Evolutionary conservation across 2,329 filamentous ascomycete genomes (phyloP).

Genomic region (Rhexocercosporidium sp.): DNA sequence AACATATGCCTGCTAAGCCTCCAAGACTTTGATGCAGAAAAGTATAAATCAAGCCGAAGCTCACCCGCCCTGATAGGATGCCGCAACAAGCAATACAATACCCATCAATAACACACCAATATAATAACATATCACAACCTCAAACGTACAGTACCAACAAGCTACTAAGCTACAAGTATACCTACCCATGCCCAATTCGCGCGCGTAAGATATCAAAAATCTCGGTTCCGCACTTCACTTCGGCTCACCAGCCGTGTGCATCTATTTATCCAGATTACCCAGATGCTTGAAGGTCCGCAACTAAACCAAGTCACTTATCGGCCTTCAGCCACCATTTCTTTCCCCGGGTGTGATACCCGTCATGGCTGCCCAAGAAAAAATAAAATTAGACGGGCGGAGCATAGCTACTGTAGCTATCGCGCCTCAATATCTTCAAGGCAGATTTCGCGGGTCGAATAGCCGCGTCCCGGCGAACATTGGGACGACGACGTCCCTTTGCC

Average conservation of each 20-base stretch:
- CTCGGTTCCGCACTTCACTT: not conserved
- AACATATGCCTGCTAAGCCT: no score
- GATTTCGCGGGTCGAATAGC: conserved; percentile 11
- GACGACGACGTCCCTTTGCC: not conserved
- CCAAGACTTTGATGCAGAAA: no score
- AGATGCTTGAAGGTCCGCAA: no score
- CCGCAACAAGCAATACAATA: not conserved
- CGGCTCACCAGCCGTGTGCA: not conserved
- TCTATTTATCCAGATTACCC: conserved; percentile 7
- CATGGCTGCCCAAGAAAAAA: not conserved
- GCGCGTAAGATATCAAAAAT: not conserved
- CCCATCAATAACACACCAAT: not conserved
- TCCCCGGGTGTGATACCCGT: not conserved
- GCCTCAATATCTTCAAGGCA: conserved; percentile 11
- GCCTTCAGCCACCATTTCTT: not conserved
- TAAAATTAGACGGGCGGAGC: not conserved
- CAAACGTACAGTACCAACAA: not conserved
- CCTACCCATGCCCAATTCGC: not conserved
- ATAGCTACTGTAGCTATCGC: not conserved
- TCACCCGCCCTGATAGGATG: no score
- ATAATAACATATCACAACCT: not conserved
- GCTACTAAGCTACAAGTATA: not conserved
- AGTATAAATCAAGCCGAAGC: no score
- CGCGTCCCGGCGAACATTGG: not conserved
- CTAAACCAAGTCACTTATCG: not conserved